Conservation (phyloP, 306 rosid species). For the Fragaria vesca region DNA sequence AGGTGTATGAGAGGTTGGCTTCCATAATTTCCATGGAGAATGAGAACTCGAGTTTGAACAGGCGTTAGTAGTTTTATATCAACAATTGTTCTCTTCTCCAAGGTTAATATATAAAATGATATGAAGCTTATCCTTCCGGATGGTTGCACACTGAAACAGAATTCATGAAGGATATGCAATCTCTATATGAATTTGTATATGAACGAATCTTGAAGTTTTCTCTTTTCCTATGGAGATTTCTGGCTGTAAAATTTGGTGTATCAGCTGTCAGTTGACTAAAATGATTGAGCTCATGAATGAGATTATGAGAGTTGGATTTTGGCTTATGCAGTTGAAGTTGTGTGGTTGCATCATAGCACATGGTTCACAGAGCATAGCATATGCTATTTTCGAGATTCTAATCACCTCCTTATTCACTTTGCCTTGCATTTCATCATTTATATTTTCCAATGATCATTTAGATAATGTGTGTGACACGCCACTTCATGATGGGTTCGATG, state of each 20-base stretch:
- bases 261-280: not conserved
- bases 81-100: not conserved
- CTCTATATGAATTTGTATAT: not conserved
- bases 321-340: not conserved
- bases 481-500: not conserved
- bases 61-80: slow-evolving; percentile 22
- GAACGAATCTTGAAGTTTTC: not conserved
- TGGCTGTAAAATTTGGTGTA: not conserved
- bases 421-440: not conserved
- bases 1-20: slow-evolving; percentile 80
- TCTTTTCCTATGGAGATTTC: not conserved
- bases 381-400: not conserved
- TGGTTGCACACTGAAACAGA: not conserved
- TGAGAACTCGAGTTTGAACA: slow-evolving; percentile 59
- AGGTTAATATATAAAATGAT: not conserved
- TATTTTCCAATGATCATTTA: not conserved
- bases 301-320: not conserved
- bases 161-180: not conserved
- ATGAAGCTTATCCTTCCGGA: not conserved
- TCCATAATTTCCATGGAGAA: slow-evolving; percentile 81
- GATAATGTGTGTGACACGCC: not conserved
- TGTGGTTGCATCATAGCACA: not conserved
- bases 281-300: not conserved
- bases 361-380: not conserved
- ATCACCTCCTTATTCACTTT: not conserved